Base-by-base conservation (phyloP, 257 asterid species). In the Linderniella brevidens region DNA sequence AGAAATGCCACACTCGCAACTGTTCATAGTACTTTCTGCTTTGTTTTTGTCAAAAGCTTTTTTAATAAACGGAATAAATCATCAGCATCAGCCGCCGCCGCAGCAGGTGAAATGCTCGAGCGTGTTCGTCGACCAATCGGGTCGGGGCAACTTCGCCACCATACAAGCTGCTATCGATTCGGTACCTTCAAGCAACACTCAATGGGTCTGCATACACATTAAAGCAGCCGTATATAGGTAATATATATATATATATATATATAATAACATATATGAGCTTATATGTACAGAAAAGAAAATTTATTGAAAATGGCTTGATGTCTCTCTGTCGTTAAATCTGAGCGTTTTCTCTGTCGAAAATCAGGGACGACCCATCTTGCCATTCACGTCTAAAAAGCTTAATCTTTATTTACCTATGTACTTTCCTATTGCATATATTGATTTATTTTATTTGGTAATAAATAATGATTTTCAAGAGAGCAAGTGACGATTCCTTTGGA, bases 101-200 rank as follows among this genome's bases (percentile, higher is more conserved):
- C 32, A 25, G 32, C 32, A 25, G 6, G 32, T 25, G 32, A 25
- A 6, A 25, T 25, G 32, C 29, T 32, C 17, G n/a, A 56, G 49
- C 20, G 48, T 71, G 1, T 18, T 13, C 38, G 77, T 71, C 3
- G 73, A 71, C 61, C 46, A 15, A 36, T 57, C 69, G 4, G 77
- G 77, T 0, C 13, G 12, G 11, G 84, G 73, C 49, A 53, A 72
- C 44, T 65, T 63, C 62, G 13, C 36, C 9, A 63, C 55, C 14
- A 65, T 75, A 41, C 80, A 75, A 57, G 54, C 46, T 9, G 80
- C 84, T n/a, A 68, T 75, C 20, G 60, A 75, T 41, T 43, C 47
- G 8, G 72, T 72, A 8, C 84, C 77, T 53, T 43, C 63, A 8
- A 2, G 58, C 42, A 75, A 72, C 35, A 17, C 16, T 0, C 13